phyloP scores from a whole-genome alignment of 179 eudicot species.

The Spergularia azorica region DNA sequence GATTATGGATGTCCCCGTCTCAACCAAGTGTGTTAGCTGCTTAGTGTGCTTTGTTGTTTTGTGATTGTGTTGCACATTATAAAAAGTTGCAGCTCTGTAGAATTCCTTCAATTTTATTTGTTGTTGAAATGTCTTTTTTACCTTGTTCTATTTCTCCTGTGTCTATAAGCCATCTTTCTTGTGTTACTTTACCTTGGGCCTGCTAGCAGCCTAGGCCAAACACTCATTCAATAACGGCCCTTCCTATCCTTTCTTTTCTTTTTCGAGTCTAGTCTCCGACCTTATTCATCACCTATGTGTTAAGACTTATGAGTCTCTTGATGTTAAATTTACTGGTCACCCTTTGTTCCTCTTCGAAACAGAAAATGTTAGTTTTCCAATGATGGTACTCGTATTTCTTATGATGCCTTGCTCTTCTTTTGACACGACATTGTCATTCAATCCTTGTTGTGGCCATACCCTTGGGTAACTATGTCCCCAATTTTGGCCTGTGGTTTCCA shows the following conservation, averaged over 20 bases:
- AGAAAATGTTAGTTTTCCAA: not conserved
- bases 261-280: not conserved
- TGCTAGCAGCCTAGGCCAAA: not conserved
- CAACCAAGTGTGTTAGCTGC: too few relatives aligned
- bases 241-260: not conserved
- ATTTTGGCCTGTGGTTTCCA: not conserved
- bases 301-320: not conserved
- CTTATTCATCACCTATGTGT: not conserved
- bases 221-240: not conserved
- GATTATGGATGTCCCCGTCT: too few relatives aligned
- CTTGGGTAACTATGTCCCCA: not conserved
- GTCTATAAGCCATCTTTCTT: too few relatives aligned
- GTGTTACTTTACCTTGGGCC: not conserved
- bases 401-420: not conserved
- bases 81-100: too few relatives aligned
- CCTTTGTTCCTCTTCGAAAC: not conserved
- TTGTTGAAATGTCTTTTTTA: too few relatives aligned
- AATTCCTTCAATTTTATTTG: too few relatives aligned
- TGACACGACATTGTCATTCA: not conserved
- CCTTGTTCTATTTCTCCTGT: too few relatives aligned
- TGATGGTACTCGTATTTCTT: not conserved
- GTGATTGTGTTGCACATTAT: too few relatives aligned
- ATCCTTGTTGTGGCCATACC: not conserved
- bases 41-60: too few relatives aligned
- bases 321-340: not conserved